These are phyloP conservation scores for Neurospora tetrasperma DNA, from an alignment of 495 filamentous ascomycete species.

Conservation along the genomic window DNA sequence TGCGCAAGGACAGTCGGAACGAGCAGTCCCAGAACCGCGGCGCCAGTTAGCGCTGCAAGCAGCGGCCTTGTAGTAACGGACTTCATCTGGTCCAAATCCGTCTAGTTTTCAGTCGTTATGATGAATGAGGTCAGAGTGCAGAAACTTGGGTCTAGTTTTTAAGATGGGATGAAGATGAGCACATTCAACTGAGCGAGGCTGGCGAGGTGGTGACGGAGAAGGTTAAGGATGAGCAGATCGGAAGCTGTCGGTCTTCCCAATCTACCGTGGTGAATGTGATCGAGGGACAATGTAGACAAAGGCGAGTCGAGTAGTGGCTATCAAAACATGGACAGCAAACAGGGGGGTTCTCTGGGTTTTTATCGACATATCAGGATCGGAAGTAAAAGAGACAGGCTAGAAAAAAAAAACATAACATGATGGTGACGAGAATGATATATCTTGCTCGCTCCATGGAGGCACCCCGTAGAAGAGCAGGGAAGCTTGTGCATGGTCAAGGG, in stretches of 20 bases:
- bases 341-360: not conserved
- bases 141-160: not conserved
- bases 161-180: not conserved
- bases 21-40: constrained; percentile 22
- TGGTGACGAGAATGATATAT: not conserved
- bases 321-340: not conserved
- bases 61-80: constrained; percentile 1
- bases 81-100: not conserved
- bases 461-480: not conserved
- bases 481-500: not conserved
- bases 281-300: not conserved
- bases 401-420: not conserved
- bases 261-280: not conserved
- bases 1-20: constrained; percentile 33
- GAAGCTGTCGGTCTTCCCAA: not conserved
- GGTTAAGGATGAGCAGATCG: not conserved
- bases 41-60: constrained; percentile 14
- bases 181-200: not conserved
- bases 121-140: not conserved
- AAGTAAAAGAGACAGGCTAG: not conserved
- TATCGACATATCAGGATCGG: not conserved
- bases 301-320: not conserved
- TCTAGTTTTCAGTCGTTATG: not conserved
- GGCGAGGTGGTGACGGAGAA: not conserved
- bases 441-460: not conserved